Percentiles rank a stretch among this genome's conserved stretches.
Evolutionary conservation across 2,329 filamentous ascomycete genomes (phyloP).

Genomic region (Furcasterigmium sp.): DNA sequence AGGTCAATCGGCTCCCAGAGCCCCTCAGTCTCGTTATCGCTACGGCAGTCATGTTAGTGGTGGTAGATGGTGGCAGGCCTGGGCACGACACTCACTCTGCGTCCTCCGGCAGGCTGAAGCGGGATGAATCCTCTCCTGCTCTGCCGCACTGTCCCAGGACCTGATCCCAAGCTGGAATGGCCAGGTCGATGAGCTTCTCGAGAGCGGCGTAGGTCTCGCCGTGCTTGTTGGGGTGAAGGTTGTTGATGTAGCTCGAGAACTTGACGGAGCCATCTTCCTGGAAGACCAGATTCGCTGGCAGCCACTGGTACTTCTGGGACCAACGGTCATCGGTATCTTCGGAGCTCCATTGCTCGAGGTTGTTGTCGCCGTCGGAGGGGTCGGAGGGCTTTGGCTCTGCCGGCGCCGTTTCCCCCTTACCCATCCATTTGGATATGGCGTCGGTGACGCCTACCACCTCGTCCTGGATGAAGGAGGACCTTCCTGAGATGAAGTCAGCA

Average conservation of each 20-base stretch:
- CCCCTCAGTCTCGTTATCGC: too few relatives aligned
- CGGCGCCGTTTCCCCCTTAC: not conserved
- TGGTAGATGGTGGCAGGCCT: too few relatives aligned
- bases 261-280: slow-evolving; percentile 18
- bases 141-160: too few relatives aligned
- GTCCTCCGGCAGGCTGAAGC: too few relatives aligned
- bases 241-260: slow-evolving; percentile 41
- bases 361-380: not conserved
- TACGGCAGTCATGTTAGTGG: too few relatives aligned
- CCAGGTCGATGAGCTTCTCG: slow-evolving; percentile 26
- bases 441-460: slow-evolving; percentile 16
- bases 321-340: not conserved
- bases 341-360: not conserved
- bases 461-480: slow-evolving; percentile 6
- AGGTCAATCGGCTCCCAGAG: too few relatives aligned
- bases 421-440: slow-evolving; percentile 5
- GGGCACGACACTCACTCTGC: too few relatives aligned
- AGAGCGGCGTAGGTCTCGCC: slow-evolving; percentile 25
- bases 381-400: not conserved
- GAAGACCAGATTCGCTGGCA: slow-evolving; percentile 28
- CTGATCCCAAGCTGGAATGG: slow-evolving; percentile 35
- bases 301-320: slow-evolving; percentile 15
- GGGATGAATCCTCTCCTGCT: too few relatives aligned
- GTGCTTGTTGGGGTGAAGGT: slow-evolving; percentile 31
- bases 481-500: too few relatives aligned